Evolutionary conservation across 2,329 filamentous ascomycete species (phyloP).

Genomic region (Bipolaris zeicola): DNA sequence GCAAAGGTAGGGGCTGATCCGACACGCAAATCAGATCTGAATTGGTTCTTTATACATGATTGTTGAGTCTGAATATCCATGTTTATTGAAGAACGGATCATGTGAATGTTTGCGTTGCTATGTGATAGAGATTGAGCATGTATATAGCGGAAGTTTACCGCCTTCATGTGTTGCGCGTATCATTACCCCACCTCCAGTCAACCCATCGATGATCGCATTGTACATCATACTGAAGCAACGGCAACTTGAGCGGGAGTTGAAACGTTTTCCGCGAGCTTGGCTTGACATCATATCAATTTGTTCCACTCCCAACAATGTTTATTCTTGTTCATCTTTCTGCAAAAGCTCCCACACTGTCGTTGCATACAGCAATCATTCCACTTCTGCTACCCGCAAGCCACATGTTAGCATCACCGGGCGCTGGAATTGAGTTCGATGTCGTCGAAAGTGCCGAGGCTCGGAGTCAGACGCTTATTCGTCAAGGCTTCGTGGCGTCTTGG

Average conservation of each 20-base stretch:
- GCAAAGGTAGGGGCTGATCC: not conserved
- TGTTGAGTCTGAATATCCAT: not conserved
- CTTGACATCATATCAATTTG: not conserved
- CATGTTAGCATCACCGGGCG: not conserved
- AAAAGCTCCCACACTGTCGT: not conserved
- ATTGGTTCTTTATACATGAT: not conserved
- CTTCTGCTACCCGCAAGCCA: not conserved
- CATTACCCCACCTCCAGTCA: not conserved
- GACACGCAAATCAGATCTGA: not conserved
- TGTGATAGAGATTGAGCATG: not conserved
- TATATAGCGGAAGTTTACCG: not conserved
- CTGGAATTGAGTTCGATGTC: not conserved
- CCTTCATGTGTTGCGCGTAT: not conserved
- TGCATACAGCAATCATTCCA: not conserved
- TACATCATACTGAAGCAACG: not conserved
- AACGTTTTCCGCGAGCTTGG: not conserved
- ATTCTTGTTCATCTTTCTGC: not conserved
- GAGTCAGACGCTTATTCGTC: not conserved
- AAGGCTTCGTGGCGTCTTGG: not conserved
- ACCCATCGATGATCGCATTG: not conserved
- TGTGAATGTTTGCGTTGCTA: not conserved
- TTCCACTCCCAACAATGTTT: not conserved
- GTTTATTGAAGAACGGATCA: too few species aligned
- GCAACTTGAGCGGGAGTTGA: not conserved
- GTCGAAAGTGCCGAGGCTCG: not conserved